Base-by-base conservation (phyloP, 495 filamentous ascomycete species). In the Aspergillus bridgeri region DNA sequence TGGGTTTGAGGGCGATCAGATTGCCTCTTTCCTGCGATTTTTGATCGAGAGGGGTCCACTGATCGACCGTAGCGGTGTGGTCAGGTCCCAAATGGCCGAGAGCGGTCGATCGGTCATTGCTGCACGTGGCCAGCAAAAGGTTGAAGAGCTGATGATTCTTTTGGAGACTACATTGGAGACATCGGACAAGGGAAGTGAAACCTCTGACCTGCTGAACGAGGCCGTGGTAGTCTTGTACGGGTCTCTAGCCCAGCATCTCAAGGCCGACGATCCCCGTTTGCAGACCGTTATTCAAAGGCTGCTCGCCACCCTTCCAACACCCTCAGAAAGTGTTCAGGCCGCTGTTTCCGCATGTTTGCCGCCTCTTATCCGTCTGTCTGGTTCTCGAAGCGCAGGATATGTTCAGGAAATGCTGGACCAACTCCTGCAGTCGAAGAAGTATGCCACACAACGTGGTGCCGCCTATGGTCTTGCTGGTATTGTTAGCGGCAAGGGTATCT, bases 191-290 rank as follows among this genome's bases (percentile, higher is more conserved):
- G 86, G 84, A 18, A 89, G 88, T 3, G 83, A 89, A 61, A 83
- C 83, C 22, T 86, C 86, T 7, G 94, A 98, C 64, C 80, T 87
- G 44, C 89, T 98, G 60, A 96, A 96, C 64, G 94, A 98, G 74
- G 94, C 94, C 4, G 91, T 98, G 23, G 91, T 98, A 59, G 92
- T 98, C 55, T 86, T 98, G 59, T 98, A 98, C 64, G 94, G 94
- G 64, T 91, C 94, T 29, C 74, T 98, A 15, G 94, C 91, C 13
- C 81, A 89, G 24, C 94, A 98, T 78, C 76, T 98, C 44, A 86
- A 88, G 58, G 75, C 85, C 3, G 90, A 91, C 6, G 94, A 98
- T 67, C 72, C 82, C 52, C 90, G 94, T 56, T 80, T 98, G 44
- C 90, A 90, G 7, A 84, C 86, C 11, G 93, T 97, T 48, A 83